Conservation (phyloP, 1,284 basidiomycete genomes). For the Tetrapyrgos nigripes region DNA sequence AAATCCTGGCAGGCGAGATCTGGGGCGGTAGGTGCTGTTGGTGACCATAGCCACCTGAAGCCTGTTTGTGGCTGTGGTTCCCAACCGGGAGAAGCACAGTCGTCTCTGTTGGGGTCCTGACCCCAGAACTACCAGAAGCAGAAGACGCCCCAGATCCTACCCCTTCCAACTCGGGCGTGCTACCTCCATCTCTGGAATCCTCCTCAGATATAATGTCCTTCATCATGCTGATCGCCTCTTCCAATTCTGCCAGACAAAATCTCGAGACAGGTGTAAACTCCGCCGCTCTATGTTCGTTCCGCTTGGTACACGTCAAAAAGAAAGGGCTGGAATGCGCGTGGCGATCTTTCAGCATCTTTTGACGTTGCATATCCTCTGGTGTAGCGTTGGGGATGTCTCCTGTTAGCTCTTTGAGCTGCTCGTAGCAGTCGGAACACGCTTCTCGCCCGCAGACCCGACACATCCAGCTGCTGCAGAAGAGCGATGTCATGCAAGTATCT, state of each 20-base stretch:
- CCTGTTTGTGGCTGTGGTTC: slow-evolving; percentile 1
- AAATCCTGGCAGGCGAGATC: slow-evolving; percentile 2
- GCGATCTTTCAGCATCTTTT: slow-evolving; percentile 61
- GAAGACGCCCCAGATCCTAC: slow-evolving; percentile 17
- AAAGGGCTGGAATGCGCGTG: slow-evolving; percentile 72
- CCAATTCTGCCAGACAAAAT: slow-evolving; percentile 72
- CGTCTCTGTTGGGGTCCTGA: slow-evolving; percentile 12
- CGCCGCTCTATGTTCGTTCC: slow-evolving; percentile 67
- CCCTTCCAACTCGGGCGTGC: slow-evolving; percentile 18
- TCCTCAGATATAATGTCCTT: slow-evolving; percentile 50
- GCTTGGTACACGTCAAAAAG: slow-evolving; percentile 73
- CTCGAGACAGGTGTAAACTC: slow-evolving; percentile 85
- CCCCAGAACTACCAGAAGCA: slow-evolving; percentile 13
- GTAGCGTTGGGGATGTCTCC: slow-evolving; percentile 54
- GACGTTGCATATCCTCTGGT: slow-evolving; percentile 51
- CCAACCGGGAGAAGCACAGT: not conserved
- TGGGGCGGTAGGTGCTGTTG: not conserved
- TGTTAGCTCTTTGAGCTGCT: slow-evolving; percentile 70
- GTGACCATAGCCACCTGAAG: not conserved
- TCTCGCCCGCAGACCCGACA: slow-evolving; percentile 91
- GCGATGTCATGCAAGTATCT: slow-evolving; percentile 94
- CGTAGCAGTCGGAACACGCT: slow-evolving; percentile 85
- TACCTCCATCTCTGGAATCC: slow-evolving; percentile 31
- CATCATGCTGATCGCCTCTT: slow-evolving; percentile 72
- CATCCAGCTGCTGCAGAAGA: slow-evolving; percentile 91